Percentiles rank a stretch among this genome's conserved stretches.
Conservation (phyloP, 2,329 filamentous ascomycete genomes). For the Fusarium robinianum region DNA sequence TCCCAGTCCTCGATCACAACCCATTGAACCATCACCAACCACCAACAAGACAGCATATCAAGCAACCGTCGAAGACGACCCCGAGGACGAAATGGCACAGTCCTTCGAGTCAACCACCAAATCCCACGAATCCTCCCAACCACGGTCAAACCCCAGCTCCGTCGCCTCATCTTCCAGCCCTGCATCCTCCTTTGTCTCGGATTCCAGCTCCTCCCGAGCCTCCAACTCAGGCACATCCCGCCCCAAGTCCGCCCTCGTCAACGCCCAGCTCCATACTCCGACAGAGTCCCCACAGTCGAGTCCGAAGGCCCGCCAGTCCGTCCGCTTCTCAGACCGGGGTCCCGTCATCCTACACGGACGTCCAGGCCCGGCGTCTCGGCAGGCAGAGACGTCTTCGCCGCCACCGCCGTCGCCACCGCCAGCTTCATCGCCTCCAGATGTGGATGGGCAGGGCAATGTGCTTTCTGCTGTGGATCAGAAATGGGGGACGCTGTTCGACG, state of each 20-base stretch:
- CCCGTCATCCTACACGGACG: constrained; percentile 35
- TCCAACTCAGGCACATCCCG: constrained; percentile 18
- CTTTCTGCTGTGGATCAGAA: constrained; percentile 64
- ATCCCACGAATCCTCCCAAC: neutral
- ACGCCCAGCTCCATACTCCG: neutral
- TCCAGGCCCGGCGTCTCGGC: constrained; percentile 9
- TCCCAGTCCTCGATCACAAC: constrained; percentile 24
- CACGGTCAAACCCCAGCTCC: constrained; percentile 14
- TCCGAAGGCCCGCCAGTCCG: constrained; percentile 33
- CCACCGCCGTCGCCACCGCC: constrained; percentile 11
- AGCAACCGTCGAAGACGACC: constrained; percentile 29
- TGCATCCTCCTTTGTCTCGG: constrained; percentile 28
- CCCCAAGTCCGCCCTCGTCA: constrained; percentile 9
- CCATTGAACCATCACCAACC: constrained; percentile 7
- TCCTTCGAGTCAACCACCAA: constrained; percentile 3
- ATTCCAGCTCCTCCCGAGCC: constrained; percentile 20
- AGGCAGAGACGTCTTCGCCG: constrained; percentile 1
- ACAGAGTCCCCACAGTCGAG: constrained; percentile 9
- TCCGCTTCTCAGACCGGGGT: constrained; percentile 40
- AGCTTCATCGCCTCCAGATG: constrained; percentile 11
- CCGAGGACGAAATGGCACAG: constrained; percentile 10
- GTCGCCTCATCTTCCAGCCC: constrained; percentile 11
- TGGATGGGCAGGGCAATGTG: neutral
- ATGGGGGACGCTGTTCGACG: constrained; percentile 77
- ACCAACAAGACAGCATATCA: constrained; percentile 12